Conservation (phyloP, 208 protist species). For the Leishmania tropica region DNA sequence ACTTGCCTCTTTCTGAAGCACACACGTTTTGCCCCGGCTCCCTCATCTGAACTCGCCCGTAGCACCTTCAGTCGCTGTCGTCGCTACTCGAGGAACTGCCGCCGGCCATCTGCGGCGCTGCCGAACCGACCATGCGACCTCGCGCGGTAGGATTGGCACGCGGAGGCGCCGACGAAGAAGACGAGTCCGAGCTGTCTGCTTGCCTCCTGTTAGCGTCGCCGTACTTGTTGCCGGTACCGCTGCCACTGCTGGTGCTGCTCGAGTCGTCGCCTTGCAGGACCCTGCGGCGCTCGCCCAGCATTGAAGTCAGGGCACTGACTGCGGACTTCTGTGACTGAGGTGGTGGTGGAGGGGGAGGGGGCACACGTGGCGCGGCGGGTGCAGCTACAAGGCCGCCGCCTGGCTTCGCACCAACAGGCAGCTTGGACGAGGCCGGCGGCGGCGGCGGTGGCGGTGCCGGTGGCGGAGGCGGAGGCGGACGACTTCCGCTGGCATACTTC, state of each 20-base stretch:
- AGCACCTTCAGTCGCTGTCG: constrained; percentile 14
- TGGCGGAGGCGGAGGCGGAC: constrained; percentile 10
- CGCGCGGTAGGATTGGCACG: neutral
- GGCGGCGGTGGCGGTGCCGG: neutral
- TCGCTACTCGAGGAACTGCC: constrained; percentile 4
- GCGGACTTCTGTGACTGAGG: neutral
- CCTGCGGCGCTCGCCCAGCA: constrained; percentile 15
- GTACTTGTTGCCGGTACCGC: neutral
- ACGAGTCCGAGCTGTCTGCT: neutral
- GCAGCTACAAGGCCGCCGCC: neutral
- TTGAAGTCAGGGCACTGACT: neutral
- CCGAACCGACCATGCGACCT: neutral
- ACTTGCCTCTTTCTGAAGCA: neutral
- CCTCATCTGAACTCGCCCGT: neutral
- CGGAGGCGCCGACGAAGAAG: neutral
- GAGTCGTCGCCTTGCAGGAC: constrained; percentile 14
- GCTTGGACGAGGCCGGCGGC: neutral
- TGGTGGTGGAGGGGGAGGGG: constrained; percentile 15
- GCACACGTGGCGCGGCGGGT: constrained; percentile 3
- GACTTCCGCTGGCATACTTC: constrained; percentile 6
- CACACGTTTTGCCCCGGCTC: neutral
- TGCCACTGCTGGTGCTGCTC: constrained; percentile 10
- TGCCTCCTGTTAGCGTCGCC: neutral
- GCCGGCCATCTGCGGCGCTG: neutral
- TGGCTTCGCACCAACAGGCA: neutral